These are phyloP conservation scores for Amanita fuliginea DNA, from an alignment of 768 basidiomycete genomes.

Conservation along the genomic window DNA sequence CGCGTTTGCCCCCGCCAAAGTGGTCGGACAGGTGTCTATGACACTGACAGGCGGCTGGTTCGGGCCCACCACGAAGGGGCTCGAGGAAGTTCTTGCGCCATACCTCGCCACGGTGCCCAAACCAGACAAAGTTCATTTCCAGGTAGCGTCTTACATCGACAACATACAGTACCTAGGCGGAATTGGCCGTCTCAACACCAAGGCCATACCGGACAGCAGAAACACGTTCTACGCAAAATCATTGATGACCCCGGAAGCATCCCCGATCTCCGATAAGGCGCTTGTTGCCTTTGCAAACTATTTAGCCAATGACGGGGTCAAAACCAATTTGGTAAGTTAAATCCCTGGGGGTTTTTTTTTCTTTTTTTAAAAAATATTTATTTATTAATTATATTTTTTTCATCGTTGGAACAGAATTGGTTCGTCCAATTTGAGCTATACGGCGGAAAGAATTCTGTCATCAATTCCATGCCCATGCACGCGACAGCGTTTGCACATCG, in stretches of 20 bases:
- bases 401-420: conserved; percentile 16
- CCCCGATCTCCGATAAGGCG: conserved; percentile 20
- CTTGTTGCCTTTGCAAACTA: conserved; percentile 23
- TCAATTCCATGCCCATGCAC: conserved; percentile 22
- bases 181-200: conserved; percentile 13
- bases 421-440: conserved; percentile 28
- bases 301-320: conserved; percentile 21
- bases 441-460: conserved; percentile 27
- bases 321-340: neutral
- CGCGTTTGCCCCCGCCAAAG: neutral
- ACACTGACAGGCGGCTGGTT: conserved; percentile 12
- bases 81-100: conserved; percentile 8
- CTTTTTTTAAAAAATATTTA: too few species aligned
- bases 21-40: neutral
- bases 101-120: conserved; percentile 9
- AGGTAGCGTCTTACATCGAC: conserved; percentile 20
- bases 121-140: conserved; percentile 3
- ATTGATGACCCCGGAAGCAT: conserved; percentile 23
- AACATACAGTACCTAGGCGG: conserved; percentile 20
- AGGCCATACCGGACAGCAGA: conserved; percentile 13
- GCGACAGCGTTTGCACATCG: conserved; percentile 30
- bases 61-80: neutral
- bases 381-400: neutral
- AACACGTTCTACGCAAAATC: conserved; percentile 36
- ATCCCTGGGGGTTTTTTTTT: too few species aligned